Conservation (phyloP, 208 protist species). For the Wallacemonas collosoma region DNA sequence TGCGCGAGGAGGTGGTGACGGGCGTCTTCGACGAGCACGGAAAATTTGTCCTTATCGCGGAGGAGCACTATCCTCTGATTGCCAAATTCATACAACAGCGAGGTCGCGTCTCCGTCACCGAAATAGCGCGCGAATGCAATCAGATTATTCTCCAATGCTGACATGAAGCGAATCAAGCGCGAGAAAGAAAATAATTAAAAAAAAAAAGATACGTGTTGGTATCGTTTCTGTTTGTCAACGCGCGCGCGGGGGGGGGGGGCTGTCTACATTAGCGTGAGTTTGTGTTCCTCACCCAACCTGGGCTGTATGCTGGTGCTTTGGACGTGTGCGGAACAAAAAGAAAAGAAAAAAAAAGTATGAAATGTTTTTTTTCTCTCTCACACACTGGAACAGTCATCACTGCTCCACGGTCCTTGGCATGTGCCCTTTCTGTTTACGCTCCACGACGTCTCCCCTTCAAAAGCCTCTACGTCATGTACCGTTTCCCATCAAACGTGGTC, state of each 20-base stretch:
- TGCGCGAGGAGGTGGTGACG: slow-evolving; percentile 40
- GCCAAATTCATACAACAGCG: slow-evolving; percentile 62
- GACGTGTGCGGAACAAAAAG: not conserved
- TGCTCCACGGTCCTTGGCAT: too few species aligned
- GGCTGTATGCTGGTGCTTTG: too few species aligned
- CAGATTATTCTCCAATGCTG: slow-evolving; percentile 46
- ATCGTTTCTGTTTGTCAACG: too few species aligned
- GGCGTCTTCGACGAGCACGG: slow-evolving; percentile 85
- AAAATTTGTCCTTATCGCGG: slow-evolving; percentile 71
- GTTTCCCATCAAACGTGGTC: too few species aligned
- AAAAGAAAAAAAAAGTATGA: not conserved
- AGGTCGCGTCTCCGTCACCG: slow-evolving; percentile 65
- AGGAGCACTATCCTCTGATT: slow-evolving; percentile 50
- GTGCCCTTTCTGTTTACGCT: too few species aligned
- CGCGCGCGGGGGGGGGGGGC: too few species aligned
- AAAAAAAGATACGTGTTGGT: not conserved
- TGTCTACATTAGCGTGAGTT: too few species aligned
- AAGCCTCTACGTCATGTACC: too few species aligned
- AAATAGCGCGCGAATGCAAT: slow-evolving; percentile 78
- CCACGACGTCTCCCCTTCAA: too few species aligned
- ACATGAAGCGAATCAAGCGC: not conserved
- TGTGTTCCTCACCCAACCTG: too few species aligned
- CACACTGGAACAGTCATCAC: too few species aligned
- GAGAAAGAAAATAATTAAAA: too few species aligned
- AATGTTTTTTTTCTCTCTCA: not conserved